Percentiles rank a stretch among this genome's conserved stretches.
phyloP scores from a whole-genome alignment of 2,329 filamentous ascomycete species.

The Fusarium succisae region DNA sequence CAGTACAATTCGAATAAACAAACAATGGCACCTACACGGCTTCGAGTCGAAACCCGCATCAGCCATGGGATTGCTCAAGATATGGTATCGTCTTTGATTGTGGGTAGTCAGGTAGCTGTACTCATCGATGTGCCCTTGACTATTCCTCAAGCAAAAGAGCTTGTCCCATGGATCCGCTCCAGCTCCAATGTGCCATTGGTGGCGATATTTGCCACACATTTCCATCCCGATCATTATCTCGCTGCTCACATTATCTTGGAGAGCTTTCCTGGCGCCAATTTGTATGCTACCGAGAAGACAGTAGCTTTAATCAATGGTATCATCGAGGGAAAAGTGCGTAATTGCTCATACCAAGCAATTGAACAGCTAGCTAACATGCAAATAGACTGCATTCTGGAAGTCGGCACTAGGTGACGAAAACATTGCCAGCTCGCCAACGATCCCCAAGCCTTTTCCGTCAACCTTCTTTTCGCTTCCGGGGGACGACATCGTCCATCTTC shows the following conservation, averaged over 20 bases:
- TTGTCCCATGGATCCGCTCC: background rate
- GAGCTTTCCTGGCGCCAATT: background rate
- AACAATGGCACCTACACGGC: background rate
- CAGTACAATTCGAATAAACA: accelerated
- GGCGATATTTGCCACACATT: background rate
- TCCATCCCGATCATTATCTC: background rate
- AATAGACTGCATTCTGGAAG: background rate
- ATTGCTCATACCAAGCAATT: background rate
- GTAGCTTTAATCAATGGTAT: background rate
- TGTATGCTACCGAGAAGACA: background rate
- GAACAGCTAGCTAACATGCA: accelerated
- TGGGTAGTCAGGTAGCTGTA: background rate
- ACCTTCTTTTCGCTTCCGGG: too few species aligned
- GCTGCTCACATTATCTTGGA: background rate
- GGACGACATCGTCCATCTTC: too few species aligned
- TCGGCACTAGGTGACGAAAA: background rate
- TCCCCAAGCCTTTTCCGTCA: too few species aligned
- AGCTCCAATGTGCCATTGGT: background rate
- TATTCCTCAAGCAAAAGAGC: background rate
- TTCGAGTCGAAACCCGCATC: background rate
- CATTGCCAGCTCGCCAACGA: too few species aligned
- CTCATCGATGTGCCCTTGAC: background rate
- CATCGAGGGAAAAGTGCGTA: background rate
- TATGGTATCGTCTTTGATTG: background rate
- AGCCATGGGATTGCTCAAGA: background rate